These are phyloP conservation scores for Schizophyllum commune DNA, from an alignment of 1,284 basidiomycete species.

Conservation along the genomic window DNA sequence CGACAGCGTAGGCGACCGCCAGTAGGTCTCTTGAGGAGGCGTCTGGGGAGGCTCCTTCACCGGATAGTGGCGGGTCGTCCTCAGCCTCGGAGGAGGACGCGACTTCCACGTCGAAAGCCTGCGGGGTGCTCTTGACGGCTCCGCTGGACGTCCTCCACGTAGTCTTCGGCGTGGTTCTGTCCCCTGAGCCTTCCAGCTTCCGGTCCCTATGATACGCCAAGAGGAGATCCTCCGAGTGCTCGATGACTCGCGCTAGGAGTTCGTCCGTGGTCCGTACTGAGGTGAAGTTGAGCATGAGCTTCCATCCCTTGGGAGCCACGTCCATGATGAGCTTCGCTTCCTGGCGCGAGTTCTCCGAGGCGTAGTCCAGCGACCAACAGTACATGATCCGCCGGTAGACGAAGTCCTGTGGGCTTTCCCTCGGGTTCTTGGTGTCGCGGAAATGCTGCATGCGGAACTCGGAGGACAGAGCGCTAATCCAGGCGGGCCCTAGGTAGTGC, in stretches of 20 bases:
- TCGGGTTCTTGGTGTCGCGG: neutral
- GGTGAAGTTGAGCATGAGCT: too few species aligned
- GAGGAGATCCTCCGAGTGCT: too few species aligned
- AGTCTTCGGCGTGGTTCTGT: too few species aligned
- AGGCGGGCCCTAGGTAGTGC: neutral
- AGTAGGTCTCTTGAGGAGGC: neutral
- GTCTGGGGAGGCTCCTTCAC: too few species aligned
- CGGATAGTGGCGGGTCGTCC: too few species aligned
- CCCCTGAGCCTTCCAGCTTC: too few species aligned
- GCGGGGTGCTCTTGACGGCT: too few species aligned
- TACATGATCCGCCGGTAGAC: neutral
- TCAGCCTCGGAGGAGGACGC: neutral
- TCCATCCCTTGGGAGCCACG: neutral
- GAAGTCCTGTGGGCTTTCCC: constrained; percentile 1
- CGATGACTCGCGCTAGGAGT: too few species aligned
- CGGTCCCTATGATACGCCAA: too few species aligned
- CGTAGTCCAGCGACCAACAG: neutral
- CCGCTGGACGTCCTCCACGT: too few species aligned
- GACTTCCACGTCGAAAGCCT: neutral
- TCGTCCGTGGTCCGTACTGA: too few species aligned
- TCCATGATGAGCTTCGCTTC: neutral
- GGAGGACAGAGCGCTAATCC: neutral
- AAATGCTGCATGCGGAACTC: constrained; percentile 2
- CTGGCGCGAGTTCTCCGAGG: neutral
- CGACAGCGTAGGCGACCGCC: neutral